Percentiles rank a stretch among this genome's conserved stretches.
Conservation (phyloP, 73 alveolate genomes). For the Stentor coeruleus region DNA sequence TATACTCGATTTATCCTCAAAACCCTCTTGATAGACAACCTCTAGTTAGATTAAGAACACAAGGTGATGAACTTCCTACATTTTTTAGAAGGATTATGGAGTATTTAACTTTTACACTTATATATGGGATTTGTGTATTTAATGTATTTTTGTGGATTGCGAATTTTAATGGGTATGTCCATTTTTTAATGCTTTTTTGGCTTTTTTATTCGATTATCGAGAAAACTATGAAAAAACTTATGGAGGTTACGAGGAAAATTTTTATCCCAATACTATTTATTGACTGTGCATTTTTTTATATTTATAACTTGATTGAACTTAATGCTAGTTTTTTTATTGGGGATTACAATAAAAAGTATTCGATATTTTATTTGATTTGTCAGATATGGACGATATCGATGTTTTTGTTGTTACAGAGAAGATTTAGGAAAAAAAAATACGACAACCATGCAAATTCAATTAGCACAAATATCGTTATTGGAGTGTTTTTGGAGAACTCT, state of each 20-base stretch:
- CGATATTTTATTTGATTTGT: neutral
- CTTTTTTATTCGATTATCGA: conserved; percentile 5
- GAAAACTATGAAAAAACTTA: neutral
- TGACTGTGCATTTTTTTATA: neutral
- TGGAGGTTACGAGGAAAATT: neutral
- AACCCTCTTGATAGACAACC: neutral
- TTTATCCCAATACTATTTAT: neutral
- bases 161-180: neutral
- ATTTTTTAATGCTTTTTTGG: neutral
- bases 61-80: neutral
- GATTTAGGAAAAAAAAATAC: neutral
- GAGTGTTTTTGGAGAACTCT: conserved; percentile 13
- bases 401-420: neutral
- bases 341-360: neutral
- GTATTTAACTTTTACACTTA: neutral
- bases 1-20: neutral
- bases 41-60: neutral
- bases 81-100: neutral
- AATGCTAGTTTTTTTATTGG: neutral
- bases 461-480: neutral
- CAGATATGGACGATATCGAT: conserved; percentile 12
- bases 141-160: neutral
- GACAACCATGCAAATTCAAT: neutral
- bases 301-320: neutral
- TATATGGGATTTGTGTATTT: neutral